phyloP scores from a whole-genome alignment of 495 filamentous ascomycete species.

The Podospora comata region DNA sequence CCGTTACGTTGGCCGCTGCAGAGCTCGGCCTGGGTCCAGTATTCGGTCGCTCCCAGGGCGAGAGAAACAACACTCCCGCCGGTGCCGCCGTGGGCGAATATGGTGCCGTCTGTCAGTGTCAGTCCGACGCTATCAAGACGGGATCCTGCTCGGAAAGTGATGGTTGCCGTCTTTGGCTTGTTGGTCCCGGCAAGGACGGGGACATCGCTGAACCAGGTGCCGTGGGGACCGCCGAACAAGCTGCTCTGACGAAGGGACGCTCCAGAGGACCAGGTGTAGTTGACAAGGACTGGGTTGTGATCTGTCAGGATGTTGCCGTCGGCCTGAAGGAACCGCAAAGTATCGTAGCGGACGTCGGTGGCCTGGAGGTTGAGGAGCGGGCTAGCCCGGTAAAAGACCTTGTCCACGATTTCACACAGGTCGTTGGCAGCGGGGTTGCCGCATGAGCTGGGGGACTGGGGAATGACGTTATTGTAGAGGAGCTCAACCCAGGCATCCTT shows the following conservation, averaged over 20 bases:
- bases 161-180: conserved; percentile 33
- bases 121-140: conserved; percentile 52
- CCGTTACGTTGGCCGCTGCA: conserved; percentile 51
- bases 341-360: conserved; percentile 48
- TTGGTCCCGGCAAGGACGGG: conserved; percentile 29
- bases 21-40: conserved; percentile 48
- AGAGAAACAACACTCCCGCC: conserved; percentile 48
- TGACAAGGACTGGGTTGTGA: conserved; percentile 57
- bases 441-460: conserved; percentile 45
- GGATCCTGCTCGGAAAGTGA: conserved; percentile 49
- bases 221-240: conserved; percentile 53
- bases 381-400: conserved; percentile 56
- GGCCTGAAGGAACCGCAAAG: conserved; percentile 48
- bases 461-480: conserved; percentile 42
- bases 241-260: conserved; percentile 43
- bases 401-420: conserved; percentile 61
- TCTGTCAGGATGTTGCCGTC: conserved; percentile 56
- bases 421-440: conserved; percentile 47
- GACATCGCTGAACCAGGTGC: conserved; percentile 57
- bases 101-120: conserved; percentile 45
- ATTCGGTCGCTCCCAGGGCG: conserved; percentile 45
- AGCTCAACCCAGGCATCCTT: conserved; percentile 55
- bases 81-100: conserved; percentile 52
- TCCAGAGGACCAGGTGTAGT: conserved; percentile 51
- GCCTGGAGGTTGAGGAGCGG: conserved; percentile 44